phyloP scores from a whole-genome alignment of 176 grass and related monocot genomes.

The Triticum turgidum region DNA sequence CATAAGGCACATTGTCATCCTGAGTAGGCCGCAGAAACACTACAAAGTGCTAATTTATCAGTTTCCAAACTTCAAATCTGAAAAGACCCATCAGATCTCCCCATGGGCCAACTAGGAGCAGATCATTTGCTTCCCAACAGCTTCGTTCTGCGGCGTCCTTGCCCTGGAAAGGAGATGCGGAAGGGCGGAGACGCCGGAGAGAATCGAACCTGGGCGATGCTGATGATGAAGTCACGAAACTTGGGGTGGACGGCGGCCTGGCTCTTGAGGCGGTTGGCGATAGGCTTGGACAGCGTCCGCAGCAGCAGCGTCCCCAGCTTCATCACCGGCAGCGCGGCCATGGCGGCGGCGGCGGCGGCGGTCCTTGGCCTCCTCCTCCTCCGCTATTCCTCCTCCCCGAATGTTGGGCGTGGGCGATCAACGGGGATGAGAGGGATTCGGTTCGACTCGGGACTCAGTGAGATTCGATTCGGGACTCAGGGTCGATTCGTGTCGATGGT shows the following conservation, averaged over 20 bases:
- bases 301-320: slow-evolving; percentile 83
- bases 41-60: neutral
- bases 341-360: slow-evolving; percentile 17
- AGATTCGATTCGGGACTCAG: no score
- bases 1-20: neutral
- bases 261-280: slow-evolving; percentile 86
- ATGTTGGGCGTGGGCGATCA: neutral
- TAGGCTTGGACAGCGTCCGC: slow-evolving; percentile 86
- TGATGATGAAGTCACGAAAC: slow-evolving; percentile 76
- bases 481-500: neutral
- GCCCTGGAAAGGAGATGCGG: neutral
- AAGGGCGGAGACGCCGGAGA: neutral
- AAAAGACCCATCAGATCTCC: neutral
- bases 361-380: neutral
- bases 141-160: neutral
- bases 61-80: neutral
- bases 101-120: neutral
- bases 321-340: slow-evolving; percentile 74
- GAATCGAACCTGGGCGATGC: slow-evolving; percentile 69
- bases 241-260: slow-evolving; percentile 92
- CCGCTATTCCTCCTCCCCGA: neutral
- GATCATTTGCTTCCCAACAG: neutral
- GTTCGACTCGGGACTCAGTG: neutral
- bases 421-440: neutral
- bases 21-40: neutral